Conservation (phyloP, 495 filamentous ascomycete species). For the Entonaema liquescens region DNA sequence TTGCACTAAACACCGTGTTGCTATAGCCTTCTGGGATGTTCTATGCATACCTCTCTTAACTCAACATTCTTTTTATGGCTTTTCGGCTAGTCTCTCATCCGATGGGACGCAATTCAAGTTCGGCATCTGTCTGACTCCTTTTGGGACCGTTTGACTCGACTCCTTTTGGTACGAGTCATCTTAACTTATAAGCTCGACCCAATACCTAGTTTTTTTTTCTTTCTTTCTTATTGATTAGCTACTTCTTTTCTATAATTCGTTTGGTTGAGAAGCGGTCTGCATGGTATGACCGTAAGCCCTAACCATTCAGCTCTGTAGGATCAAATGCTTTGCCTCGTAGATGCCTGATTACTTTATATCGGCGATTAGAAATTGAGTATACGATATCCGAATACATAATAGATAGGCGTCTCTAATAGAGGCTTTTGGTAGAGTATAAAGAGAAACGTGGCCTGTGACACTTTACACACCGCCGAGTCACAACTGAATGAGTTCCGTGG, state of each 20-base stretch:
- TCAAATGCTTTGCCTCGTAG: not conserved
- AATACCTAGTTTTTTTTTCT: not conserved
- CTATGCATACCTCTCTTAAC: slow-evolving; percentile 13
- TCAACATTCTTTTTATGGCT: not conserved
- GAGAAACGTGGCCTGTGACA: not conserved
- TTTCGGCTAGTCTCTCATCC: slow-evolving; percentile 28
- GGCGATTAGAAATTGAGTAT: not conserved
- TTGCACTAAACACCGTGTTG: slow-evolving; percentile 10
- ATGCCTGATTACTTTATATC: not conserved
- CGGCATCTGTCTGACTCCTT: slow-evolving; percentile 24
- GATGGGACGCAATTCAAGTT: slow-evolving; percentile 17
- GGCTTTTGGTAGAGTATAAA: not conserved
- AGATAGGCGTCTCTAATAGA: too few species aligned
- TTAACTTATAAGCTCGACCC: not conserved
- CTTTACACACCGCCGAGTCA: not conserved
- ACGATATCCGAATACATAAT: not conserved
- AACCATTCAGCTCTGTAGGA: slow-evolving; percentile 6
- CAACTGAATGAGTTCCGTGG: slow-evolving; percentile 11
- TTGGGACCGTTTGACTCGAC: not conserved
- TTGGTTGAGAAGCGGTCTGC: not conserved
- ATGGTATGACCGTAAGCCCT: slow-evolving; percentile 5
- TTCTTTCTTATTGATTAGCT: too few species aligned
- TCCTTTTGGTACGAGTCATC: not conserved
- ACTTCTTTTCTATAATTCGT: not conserved
- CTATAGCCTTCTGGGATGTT: slow-evolving; percentile 19